Evolutionary conservation across 2,329 filamentous ascomycete genomes (phyloP).

Genomic region (Fusarium buxicola): DNA sequence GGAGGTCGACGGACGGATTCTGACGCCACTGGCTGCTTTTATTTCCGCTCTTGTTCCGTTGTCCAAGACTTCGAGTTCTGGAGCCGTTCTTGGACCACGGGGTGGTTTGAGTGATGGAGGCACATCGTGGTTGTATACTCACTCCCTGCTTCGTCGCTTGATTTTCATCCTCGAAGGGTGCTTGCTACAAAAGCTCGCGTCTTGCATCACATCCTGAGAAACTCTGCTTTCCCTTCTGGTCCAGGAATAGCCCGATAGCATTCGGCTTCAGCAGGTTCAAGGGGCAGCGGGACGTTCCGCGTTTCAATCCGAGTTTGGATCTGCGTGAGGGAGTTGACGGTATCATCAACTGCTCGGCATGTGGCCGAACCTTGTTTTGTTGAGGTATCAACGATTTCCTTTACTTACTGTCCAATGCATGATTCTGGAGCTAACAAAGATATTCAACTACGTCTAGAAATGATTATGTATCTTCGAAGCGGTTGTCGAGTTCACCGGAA

Average conservation of each 20-base stretch:
- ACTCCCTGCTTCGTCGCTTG: background rate
- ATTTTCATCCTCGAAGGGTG: background rate
- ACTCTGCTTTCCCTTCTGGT: background rate
- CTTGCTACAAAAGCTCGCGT: background rate
- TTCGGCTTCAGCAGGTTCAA: background rate
- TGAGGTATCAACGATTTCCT: background rate
- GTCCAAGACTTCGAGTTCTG: background rate
- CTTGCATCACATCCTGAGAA: background rate
- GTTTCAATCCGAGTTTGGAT: background rate
- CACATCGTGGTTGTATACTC: background rate
- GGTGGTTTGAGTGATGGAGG: background rate
- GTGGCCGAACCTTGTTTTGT: background rate
- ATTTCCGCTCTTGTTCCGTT: background rate
- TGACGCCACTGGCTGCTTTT: constrained; percentile 23
- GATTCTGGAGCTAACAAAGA: background rate
- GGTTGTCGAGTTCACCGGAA: too few species aligned
- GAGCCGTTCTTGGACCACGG: background rate
- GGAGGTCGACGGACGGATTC: background rate
- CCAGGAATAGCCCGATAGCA: background rate
- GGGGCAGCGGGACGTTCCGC: background rate
- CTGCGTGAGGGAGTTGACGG: background rate
- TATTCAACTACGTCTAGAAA: background rate
- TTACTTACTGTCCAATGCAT: background rate
- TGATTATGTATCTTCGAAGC: background rate
- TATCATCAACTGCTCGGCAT: background rate